phyloP scores from a whole-genome alignment of 164 flowering plant genomes.

The Sedum album region DNA sequence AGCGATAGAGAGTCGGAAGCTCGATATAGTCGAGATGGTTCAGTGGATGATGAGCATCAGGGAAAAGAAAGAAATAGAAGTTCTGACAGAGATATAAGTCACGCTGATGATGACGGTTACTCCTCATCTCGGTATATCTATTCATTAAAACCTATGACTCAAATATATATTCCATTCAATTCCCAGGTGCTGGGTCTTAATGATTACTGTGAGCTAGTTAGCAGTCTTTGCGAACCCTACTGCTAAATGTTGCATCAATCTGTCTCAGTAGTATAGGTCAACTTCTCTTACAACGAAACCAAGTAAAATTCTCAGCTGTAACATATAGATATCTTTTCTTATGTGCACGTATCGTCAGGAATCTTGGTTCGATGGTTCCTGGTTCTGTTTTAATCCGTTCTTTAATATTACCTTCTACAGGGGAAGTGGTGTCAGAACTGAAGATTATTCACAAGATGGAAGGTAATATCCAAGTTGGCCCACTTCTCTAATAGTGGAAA shows the following conservation, averaged over 20 bases:
- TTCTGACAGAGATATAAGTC: conserved; percentile 56
- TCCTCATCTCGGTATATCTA: conserved; percentile 77
- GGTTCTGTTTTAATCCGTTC: background rate
- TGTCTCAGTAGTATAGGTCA: background rate
- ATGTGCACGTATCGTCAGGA: conserved; percentile 18
- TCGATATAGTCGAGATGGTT: conserved; percentile 53
- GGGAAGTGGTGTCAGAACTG: conserved; percentile 58
- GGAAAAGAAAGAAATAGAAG: conserved; percentile 70
- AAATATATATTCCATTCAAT: conserved; percentile 14
- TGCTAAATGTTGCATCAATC: background rate
- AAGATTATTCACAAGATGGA: conserved; percentile 70
- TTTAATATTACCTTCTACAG: conserved; percentile 26
- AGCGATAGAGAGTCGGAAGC: conserved; percentile 59
- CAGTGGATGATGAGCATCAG: conserved; percentile 57
- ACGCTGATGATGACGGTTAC: conserved; percentile 67
- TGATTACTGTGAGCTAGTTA: too few species aligned
- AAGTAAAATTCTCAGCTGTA: background rate
- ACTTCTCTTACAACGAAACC: background rate
- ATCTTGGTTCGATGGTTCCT: background rate
- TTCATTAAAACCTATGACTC: conserved; percentile 17
- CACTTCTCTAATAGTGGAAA: conserved; percentile 6
- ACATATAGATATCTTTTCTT: background rate
- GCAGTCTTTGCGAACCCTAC: conserved; percentile 14
- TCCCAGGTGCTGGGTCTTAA: background rate
- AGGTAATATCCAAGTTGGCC: conserved; percentile 33